Evolutionary conservation across 495 filamentous ascomycete genomes (phyloP), one percentile per base, ranked within the genome.

Genomic region (Hyphodiscus hymeniophilus): DNA sequence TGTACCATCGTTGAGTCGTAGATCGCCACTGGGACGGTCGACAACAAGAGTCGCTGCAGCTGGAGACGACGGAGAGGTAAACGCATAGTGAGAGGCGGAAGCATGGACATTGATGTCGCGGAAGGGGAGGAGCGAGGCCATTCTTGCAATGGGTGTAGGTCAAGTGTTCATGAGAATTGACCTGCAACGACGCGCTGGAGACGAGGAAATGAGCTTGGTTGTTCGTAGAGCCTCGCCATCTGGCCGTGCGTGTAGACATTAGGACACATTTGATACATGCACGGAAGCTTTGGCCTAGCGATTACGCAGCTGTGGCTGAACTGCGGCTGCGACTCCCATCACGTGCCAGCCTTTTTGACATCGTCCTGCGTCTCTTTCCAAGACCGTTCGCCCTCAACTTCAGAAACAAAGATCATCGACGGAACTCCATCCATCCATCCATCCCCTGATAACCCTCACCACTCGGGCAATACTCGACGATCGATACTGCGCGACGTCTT

Each of bases 31-130:
- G 15, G 92, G 92, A 33, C 92, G 79, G 53, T 94, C 89, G 39
- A 98, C 75, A 21, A 94, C 82, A 13, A 98, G 76, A 10, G 89
- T 85, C 8, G 87, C 87, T 23, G 89, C 80, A 63, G 85, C 79
- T 50, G 89, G 91, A 11, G 88, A 89, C 3, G 94, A 97, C 8
- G 92, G 94, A 2, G 92, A 98, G 17, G 86, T 87, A 67, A 98
- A 98, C 56, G 89, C 88, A 74, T 98, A 98, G 60, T 91, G 82
- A 47, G 90, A 88, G 46, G 85, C 67, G 1, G 92, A 91, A 35
- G 87, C 81, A 60, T 94, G 87, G 66, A 97, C 77, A 64, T 95
- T 97, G 72, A 97, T 89, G 74, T 97, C 92, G 57, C 91, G 77
- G 64, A 89, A 98, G 7, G 92, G 92, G n/a, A 38, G 18, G 52